Evolutionary conservation across 495 filamentous ascomycete species (phyloP), one percentile per base, ranked within the genome.

Genomic region (Aspergillus coremiiformis): DNA sequence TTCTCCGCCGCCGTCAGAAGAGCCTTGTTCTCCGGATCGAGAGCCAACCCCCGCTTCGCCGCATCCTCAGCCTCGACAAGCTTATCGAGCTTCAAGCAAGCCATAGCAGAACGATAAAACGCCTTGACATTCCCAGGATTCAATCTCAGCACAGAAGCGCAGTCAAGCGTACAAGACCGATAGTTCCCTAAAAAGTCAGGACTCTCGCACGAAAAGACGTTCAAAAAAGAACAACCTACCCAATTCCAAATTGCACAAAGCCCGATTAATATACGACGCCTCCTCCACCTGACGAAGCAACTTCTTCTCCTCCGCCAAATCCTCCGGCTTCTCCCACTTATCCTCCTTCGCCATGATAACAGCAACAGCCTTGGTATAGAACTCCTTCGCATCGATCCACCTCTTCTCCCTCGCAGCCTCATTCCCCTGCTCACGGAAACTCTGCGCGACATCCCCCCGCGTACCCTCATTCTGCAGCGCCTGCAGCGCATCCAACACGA

Each of bases 391-490:
- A 66, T 96, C 90, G 15, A 70, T 73, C 84, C 85, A 97, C 42
- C 79, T 72, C 66, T 84, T 84, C 51, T 72, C 77, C 51, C 76
- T 75, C 56, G 90, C 94, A 52, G 80, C 82, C 52, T 96, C 93
- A 64, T 97, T 98, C 14, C 94, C 91, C 52, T 87, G 86, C 63
- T 90, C 84, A 59, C 89, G 85, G 72, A 90, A 96, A 55, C 84
- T 84, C 37, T 75, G 66, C 11, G 81, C 84, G 33, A 91, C 83
- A 63, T 98, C 94, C 11, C 79, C 77, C 9, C 87, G 81, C 0
- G 89, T 90, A 39, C 93, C 94, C 65, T 98, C 93, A 59, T 95
- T 96, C 27, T 89, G 87, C 11, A 98, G 72, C 2, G 94, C 94
- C 55, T 85, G 84, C 27, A 98, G 68, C 0, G 94, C 93, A 59